These are phyloP conservation scores for Canavalia gladiata DNA, from an alignment of 306 rosid genomes.

Conservation along the genomic window DNA sequence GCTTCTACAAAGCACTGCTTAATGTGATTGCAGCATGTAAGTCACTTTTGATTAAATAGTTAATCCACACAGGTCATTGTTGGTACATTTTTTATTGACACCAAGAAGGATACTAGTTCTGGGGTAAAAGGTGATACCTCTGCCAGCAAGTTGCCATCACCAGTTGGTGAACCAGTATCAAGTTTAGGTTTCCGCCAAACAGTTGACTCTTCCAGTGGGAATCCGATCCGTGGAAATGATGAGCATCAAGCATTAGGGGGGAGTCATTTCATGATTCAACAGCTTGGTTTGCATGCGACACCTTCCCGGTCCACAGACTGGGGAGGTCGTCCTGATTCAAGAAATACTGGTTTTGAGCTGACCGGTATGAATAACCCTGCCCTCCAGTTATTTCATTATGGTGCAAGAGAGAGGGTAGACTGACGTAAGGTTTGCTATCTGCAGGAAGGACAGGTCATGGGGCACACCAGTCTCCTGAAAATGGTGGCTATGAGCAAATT, in stretches of 20 bases:
- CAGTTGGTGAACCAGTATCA: slow-evolving; percentile 63
- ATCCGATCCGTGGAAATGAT: slow-evolving; percentile 71
- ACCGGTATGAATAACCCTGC: slow-evolving; percentile 61
- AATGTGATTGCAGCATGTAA: slow-evolving; percentile 27
- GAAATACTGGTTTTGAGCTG: slow-evolving; percentile 68
- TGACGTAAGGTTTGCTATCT: slow-evolving; percentile 39
- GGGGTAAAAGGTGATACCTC: slow-evolving; percentile 75
- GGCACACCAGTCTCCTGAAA: slow-evolving; percentile 84
- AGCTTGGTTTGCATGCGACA: slow-evolving; percentile 69
- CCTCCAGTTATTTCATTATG: neutral
- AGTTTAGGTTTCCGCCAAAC: slow-evolving; percentile 69
- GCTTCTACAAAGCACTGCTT: slow-evolving; percentile 29
- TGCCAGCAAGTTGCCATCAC: slow-evolving; percentile 73
- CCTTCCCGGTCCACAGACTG: slow-evolving; percentile 76
- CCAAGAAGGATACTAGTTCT: slow-evolving; percentile 67
- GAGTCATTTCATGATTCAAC: slow-evolving; percentile 82
- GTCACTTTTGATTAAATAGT: slow-evolving; percentile 21
- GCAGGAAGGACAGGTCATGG: slow-evolving; percentile 77
- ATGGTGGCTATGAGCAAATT: slow-evolving; percentile 85
- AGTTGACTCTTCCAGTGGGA: slow-evolving; percentile 69
- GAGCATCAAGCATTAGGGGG: slow-evolving; percentile 77
- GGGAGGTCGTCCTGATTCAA: slow-evolving; percentile 71
- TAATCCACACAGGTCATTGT: slow-evolving; percentile 77
- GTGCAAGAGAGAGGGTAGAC: slow-evolving; percentile 31
- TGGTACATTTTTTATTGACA: slow-evolving; percentile 79